These are phyloP conservation scores for Pythium catenulatum DNA, from an alignment of 352 stramenopile species.

Conservation along the genomic window DNA sequence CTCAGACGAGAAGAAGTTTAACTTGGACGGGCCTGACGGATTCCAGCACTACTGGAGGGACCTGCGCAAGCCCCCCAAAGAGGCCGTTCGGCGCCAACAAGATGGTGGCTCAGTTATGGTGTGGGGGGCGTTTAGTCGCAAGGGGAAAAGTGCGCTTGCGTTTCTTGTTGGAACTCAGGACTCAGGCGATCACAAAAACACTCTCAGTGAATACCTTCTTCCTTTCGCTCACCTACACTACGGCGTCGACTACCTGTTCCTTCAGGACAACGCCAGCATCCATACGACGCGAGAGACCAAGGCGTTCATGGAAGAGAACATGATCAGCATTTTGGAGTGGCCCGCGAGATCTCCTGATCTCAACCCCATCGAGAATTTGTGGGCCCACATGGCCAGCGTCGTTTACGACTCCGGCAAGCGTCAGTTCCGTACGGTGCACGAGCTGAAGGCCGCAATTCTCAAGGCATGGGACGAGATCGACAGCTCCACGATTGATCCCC, in stretches of 20 bases:
- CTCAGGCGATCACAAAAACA: conserved; percentile 14
- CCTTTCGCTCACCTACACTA: conserved; percentile 49
- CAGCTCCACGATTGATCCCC: too few relatives aligned
- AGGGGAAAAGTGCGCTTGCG: conserved; percentile 19
- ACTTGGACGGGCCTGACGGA: conserved; percentile 62
- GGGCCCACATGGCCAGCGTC: conserved; percentile 41
- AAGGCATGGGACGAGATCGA: too few relatives aligned
- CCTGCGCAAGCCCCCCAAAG: neutral
- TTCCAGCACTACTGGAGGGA: conserved; percentile 66
- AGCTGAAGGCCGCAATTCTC: too few relatives aligned
- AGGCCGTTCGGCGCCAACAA: neutral
- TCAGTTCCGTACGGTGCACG: too few relatives aligned
- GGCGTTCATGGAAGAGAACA: conserved; percentile 49
- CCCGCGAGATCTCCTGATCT: conserved; percentile 45
- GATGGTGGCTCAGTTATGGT: neutral
- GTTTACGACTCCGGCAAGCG: conserved; percentile 50
- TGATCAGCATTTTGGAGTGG: conserved; percentile 52
- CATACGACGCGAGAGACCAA: conserved; percentile 32
- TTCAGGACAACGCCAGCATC: conserved; percentile 62
- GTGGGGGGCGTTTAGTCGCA: neutral
- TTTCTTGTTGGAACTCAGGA: conserved; percentile 22
- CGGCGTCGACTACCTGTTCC: conserved; percentile 48
- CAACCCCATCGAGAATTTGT: conserved; percentile 63
- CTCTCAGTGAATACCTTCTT: conserved; percentile 26
- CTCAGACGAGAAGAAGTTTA: conserved; percentile 65